Percentiles rank a stretch among this genome's conserved stretches.
Evolutionary conservation across 805 yeast genomes (phyloP).

Genomic region (Brettanomyces sp.): DNA sequence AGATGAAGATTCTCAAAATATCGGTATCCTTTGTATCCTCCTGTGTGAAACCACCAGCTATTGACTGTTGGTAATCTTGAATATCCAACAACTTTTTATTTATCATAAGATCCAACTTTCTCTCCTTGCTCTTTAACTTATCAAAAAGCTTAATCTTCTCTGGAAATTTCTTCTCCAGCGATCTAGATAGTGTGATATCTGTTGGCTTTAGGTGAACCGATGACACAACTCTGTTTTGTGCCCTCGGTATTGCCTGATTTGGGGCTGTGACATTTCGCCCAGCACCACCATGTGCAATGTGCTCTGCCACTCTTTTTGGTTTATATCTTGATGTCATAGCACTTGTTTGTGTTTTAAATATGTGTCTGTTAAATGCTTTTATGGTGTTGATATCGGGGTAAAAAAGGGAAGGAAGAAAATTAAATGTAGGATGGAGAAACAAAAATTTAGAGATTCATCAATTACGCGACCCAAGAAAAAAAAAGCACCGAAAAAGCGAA

Average conservation of each 20-base stretch:
- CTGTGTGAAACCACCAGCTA: conserved; percentile 33
- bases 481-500: not conserved
- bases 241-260: conserved; percentile 1
- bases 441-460: not conserved
- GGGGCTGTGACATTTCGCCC: not conserved
- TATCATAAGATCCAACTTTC: conserved; percentile 67
- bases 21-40: conserved; percentile 41
- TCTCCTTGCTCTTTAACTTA: conserved; percentile 71
- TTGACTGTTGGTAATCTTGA: conserved; percentile 53
- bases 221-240: conserved; percentile 12
- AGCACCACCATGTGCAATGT: conserved; percentile 7
- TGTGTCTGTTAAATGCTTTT: not conserved
- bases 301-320: conserved; percentile 13
- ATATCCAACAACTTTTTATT: conserved; percentile 79
- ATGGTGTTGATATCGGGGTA: too few relatives aligned
- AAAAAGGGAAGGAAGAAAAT: not conserved
- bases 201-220: conserved; percentile 27
- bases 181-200: conserved; percentile 23
- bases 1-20: conserved; percentile 67
- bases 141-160: conserved; percentile 58
- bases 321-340: conserved; percentile 11
- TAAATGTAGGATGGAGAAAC: not conserved
- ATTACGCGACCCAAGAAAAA: not conserved
- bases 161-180: conserved; percentile 23
- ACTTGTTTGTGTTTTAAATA: not conserved